Conservation (phyloP, 805 yeast species). For the Suhomyces emberorum region DNA sequence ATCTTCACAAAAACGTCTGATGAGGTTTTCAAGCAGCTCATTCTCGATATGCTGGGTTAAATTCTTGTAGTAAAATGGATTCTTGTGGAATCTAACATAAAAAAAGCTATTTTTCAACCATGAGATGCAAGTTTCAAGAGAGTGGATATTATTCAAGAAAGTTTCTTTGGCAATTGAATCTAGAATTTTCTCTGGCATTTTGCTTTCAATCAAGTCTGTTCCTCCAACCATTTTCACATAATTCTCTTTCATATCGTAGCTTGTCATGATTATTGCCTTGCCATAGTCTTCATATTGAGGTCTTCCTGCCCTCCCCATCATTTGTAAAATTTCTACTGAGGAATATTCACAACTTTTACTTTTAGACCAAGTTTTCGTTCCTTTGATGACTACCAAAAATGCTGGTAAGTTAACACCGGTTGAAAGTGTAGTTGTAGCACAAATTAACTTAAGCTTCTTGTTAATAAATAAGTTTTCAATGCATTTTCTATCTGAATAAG, state of each 20-base stretch:
- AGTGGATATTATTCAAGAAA: conserved; percentile 33
- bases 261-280: conserved; percentile 50
- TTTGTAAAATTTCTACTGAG: conserved; percentile 48
- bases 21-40: too few species aligned
- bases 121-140: conserved; percentile 34
- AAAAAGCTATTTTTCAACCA: conserved; percentile 52
- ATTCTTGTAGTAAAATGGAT: too few species aligned
- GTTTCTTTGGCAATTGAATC: conserved; percentile 35
- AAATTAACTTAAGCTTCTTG: conserved; percentile 43
- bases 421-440: conserved; percentile 60
- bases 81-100: conserved; percentile 40
- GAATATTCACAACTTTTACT: conserved; percentile 51
- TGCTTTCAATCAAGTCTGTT: conserved; percentile 6
- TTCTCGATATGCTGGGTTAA: too few species aligned
- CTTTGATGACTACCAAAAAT: conserved; percentile 56
- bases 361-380: conserved; percentile 56
- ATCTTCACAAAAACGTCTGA: too few species aligned
- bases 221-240: conserved; percentile 27
- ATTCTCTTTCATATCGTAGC: conserved; percentile 23
- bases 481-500: conserved; percentile 41
- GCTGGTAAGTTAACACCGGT: conserved; percentile 64
- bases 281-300: conserved; percentile 54
- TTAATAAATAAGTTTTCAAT: conserved; percentile 45
- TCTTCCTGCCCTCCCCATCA: conserved; percentile 56
- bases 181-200: conserved; percentile 40